Conservation (phyloP, 1,284 basidiomycete genomes). For the Puccinia coronata region DNA sequence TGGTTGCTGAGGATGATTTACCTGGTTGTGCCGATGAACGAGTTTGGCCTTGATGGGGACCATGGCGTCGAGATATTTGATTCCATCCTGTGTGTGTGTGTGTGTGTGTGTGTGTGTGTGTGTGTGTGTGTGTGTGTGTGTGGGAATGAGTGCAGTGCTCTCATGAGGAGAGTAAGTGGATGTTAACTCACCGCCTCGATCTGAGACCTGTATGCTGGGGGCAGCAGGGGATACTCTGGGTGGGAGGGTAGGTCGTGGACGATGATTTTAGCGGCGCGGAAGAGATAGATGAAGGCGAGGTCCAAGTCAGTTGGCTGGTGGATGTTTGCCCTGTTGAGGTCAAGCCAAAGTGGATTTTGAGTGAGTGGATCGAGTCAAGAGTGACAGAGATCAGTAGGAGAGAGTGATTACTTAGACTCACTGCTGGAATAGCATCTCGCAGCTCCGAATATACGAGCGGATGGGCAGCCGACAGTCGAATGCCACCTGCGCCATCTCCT, state of each 20-base stretch:
- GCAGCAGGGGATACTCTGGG: constrained; percentile 7
- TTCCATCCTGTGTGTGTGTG: background rate
- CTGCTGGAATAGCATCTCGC: no score
- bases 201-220: background rate
- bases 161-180: background rate
- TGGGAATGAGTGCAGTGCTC: background rate
- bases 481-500: no score
- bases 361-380: background rate
- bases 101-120: background rate
- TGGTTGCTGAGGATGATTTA: background rate
- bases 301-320: background rate
- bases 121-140: no score
- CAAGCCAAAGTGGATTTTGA: no score
- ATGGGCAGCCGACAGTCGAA: no score
- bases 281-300: constrained; percentile 26
- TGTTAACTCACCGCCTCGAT: constrained; percentile 20
- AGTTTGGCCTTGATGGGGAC: constrained; percentile 17
- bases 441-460: no score
- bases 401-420: no score
- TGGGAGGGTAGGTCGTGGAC: constrained; percentile 11
- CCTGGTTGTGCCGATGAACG: background rate
- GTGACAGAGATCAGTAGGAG: no score
- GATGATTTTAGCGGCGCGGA: constrained; percentile 4
- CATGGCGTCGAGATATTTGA: constrained; percentile 14
- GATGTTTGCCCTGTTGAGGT: background rate